These are phyloP conservation scores for Paralagenidium karlingii DNA, from an alignment of 352 stramenopile species.

Conservation along the genomic window DNA sequence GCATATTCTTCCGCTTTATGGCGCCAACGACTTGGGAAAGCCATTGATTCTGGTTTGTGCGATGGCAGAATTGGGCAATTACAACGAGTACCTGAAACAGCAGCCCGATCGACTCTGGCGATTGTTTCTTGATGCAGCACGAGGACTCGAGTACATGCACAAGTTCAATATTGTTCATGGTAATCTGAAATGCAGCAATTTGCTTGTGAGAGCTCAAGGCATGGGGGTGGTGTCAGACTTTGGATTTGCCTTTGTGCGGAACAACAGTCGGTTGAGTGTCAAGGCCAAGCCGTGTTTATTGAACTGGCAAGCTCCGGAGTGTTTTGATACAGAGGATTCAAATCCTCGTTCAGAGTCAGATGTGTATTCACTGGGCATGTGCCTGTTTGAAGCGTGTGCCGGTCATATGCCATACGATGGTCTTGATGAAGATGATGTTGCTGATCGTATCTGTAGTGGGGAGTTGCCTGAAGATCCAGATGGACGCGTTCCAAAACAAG, in stretches of 20 bases:
- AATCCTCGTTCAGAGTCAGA: slow-evolving; percentile 15
- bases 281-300: slow-evolving; percentile 8
- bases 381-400: slow-evolving; percentile 13
- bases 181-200: slow-evolving; percentile 22
- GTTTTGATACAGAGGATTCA: slow-evolving; percentile 2
- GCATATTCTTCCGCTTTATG: slow-evolving; percentile 19
- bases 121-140: slow-evolving; percentile 18
- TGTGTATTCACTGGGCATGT: slow-evolving; percentile 23
- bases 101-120: slow-evolving; percentile 11
- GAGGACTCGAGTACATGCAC: slow-evolving; percentile 17
- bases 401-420: slow-evolving; percentile 13
- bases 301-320: slow-evolving; percentile 13
- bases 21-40: slow-evolving; percentile 15
- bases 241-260: slow-evolving; percentile 14
- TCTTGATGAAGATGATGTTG: slow-evolving; percentile 6
- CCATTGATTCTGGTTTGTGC: slow-evolving; percentile 15
- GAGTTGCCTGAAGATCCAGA: neutral
- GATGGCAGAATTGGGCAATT: slow-evolving; percentile 9
- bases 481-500: slow-evolving; percentile 3
- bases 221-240: slow-evolving; percentile 19
- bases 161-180: slow-evolving; percentile 17
- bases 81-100: slow-evolving; percentile 8
- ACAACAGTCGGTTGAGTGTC: slow-evolving; percentile 13
- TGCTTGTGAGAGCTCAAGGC: slow-evolving; percentile 12
- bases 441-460: neutral